Conservation (phyloP, 1,139 yeast genomes). For the Sugiyamaella paludigena region DNA sequence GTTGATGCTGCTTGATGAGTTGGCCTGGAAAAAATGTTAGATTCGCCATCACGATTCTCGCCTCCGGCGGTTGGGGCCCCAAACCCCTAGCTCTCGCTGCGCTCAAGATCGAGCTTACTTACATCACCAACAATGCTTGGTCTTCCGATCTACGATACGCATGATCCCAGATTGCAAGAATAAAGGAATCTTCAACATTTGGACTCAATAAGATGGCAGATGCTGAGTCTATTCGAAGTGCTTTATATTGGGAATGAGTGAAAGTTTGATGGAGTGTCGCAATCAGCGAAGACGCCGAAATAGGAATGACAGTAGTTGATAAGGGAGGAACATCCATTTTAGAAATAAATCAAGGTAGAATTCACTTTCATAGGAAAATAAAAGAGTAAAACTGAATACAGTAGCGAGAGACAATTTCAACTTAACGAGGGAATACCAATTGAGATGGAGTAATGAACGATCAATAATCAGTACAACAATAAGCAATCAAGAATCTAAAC, state of each 20-base stretch:
- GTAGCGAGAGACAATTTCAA: too few species aligned
- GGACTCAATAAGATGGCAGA: conserved; percentile 36
- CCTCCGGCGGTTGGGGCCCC: conserved; percentile 7
- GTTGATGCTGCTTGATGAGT: conserved; percentile 35
- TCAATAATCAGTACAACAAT: too few species aligned
- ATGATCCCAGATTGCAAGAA: conserved; percentile 41
- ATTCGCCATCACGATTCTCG: too few species aligned
- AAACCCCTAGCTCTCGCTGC: conserved; percentile 2
- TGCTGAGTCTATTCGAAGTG: conserved; percentile 37
- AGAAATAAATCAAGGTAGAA: neutral
- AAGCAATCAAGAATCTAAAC: too few species aligned
- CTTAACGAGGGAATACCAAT: too few species aligned
- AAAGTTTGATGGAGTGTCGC: conserved; percentile 40
- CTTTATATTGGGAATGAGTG: conserved; percentile 30
- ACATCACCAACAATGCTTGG: conserved; percentile 40
- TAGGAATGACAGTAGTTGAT: conserved; percentile 32
- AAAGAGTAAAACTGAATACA: too few species aligned
- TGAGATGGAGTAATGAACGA: too few species aligned
- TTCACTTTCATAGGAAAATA: too few species aligned
- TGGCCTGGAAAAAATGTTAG: conserved; percentile 23
- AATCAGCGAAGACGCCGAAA: conserved; percentile 38
- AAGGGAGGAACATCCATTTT: conserved; percentile 35
- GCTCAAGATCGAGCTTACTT: conserved; percentile 20
- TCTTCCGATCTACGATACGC: conserved; percentile 42
- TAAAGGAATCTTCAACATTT: conserved; percentile 36